Evolutionary conservation across 2,329 filamentous ascomycete genomes (phyloP).

Genomic region (Pestalotiopsis sp.): DNA sequence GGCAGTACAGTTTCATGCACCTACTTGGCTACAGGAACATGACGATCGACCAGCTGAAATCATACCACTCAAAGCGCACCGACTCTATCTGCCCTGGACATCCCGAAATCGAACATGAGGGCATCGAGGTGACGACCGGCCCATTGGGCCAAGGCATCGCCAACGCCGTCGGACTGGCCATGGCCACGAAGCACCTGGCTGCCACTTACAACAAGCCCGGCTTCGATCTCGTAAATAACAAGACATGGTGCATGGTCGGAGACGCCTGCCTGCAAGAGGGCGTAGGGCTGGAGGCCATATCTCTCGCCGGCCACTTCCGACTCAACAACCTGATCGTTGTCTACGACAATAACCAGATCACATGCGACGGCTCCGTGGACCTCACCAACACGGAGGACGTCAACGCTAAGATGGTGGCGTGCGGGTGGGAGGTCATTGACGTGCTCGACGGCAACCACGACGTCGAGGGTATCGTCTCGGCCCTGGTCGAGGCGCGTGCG

Average conservation of each 20-base stretch:
- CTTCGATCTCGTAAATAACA: constrained; percentile 49
- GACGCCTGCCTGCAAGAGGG: constrained; percentile 60
- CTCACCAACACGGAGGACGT: constrained; percentile 54
- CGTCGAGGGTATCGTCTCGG: constrained; percentile 45
- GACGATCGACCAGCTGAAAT: constrained; percentile 55
- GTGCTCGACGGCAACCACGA: constrained; percentile 52
- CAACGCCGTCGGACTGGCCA: constrained; percentile 58
- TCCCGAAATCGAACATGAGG: constrained; percentile 58
- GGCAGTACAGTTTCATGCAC: constrained; percentile 53
- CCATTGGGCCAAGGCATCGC: constrained; percentile 59
- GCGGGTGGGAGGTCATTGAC: constrained; percentile 55
- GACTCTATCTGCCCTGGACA: constrained; percentile 53
- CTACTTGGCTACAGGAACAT: constrained; percentile 51
- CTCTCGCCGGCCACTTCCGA: constrained; percentile 51
- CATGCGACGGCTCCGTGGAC: constrained; percentile 57
- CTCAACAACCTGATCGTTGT: constrained; percentile 56
- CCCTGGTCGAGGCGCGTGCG: constrained; percentile 49
- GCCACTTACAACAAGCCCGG: constrained; percentile 53
- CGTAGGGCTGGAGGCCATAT: constrained; percentile 56
- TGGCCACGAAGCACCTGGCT: constrained; percentile 55
- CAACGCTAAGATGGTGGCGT: constrained; percentile 56
- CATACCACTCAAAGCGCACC: constrained; percentile 44
- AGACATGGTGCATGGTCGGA: constrained; percentile 57
- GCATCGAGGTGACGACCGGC: constrained; percentile 60
- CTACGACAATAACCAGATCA: constrained; percentile 62